phyloP scores from a whole-genome alignment of 2,329 filamentous ascomycete genomes.

The Colletotrichum viniferum region DNA sequence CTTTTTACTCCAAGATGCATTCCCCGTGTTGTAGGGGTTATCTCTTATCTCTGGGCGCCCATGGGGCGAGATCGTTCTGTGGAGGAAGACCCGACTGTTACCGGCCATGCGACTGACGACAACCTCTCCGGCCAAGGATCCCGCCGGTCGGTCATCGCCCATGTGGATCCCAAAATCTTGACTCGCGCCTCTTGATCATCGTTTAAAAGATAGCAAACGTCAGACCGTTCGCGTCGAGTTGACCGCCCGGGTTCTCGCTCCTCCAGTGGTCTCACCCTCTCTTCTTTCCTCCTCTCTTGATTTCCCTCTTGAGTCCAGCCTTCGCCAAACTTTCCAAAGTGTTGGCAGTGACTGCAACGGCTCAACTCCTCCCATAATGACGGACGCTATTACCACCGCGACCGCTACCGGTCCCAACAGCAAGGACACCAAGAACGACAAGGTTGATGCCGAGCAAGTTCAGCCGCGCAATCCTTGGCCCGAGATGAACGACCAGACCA shows the following conservation, averaged over 20 bases:
- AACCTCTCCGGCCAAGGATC: constrained; percentile 6
- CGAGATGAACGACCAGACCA: constrained; percentile 7
- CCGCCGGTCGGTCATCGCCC: background rate
- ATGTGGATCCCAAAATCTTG: constrained; percentile 12
- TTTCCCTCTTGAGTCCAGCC: background rate
- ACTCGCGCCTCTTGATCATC: constrained; percentile 2
- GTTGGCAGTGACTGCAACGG: background rate
- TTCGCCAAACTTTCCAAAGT: background rate
- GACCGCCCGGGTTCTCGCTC: background rate
- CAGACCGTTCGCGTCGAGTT: background rate
- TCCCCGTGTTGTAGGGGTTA: constrained; percentile 6
- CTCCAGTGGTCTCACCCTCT: background rate
- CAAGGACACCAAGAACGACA: constrained; percentile 5
- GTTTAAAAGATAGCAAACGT: constrained; percentile 9
- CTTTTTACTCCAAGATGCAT: background rate
- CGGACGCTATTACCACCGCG: constrained; percentile 8
- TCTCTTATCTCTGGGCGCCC: constrained; percentile 17
- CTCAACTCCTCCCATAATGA: background rate
- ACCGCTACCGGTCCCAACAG: background rate
- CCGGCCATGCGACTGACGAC: constrained; percentile 9
- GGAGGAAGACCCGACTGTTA: constrained; percentile 9
- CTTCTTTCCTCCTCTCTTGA: background rate
- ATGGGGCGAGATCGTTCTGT: constrained; percentile 18
- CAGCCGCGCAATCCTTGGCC: constrained; percentile 14
- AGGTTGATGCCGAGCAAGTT: constrained; percentile 7